Base-by-base conservation (phyloP, 2,329 filamentous ascomycete species). In the Phaeoacremonium minimum region DNA sequence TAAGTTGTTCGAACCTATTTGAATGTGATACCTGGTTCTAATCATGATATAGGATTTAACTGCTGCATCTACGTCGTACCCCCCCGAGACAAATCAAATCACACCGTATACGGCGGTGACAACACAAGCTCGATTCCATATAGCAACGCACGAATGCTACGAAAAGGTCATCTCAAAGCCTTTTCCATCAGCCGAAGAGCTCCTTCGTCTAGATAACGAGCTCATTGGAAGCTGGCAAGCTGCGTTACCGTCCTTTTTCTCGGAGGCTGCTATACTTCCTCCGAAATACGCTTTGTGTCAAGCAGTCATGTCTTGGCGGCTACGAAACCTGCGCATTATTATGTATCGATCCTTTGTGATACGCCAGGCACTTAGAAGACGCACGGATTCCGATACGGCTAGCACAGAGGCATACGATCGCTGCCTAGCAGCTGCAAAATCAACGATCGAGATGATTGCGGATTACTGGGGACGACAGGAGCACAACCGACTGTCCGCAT, bases 321-420 rank as follows among this genome's bases (percentile, higher is more conserved):
- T 56, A 26, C 56, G 61, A 6, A 71, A 71, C 36, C 52, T 71
- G 26, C 57, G 64, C 14, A 67, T 71, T 44, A 64, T 71, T 35
- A 67, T 69, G 57, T 69, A 68, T 40, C 52, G 67, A 4, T 61
- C 67, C 0, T 69, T 67, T 33, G 58, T 71, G 14, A 65, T 70
- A 16, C 58, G 62, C 4, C 55, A 53, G 36, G 60, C 50, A 14
- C 49, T 57, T 18, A 41, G 43, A 34, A 43, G 39, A 15, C 44
- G 37, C 4, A 33, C 40, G 15, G 40, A 45, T 36, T 38, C 41
- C n/a, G 38, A 38, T 0, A 38, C 42, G 13, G 44, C 43, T 26
- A 40, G 45, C 44, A 28, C 52, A 40, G 38, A 42, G 14, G 60
- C 61, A 2, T 53, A 58, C 14, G 44, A 50, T 20, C 53, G 58